A percentile compares a stretch with the other conserved stretches of the same genome.
These are phyloP conservation scores for Aspergillus olivimuriae DNA, from an alignment of 495 filamentous ascomycete genomes.

Conservation along the genomic window DNA sequence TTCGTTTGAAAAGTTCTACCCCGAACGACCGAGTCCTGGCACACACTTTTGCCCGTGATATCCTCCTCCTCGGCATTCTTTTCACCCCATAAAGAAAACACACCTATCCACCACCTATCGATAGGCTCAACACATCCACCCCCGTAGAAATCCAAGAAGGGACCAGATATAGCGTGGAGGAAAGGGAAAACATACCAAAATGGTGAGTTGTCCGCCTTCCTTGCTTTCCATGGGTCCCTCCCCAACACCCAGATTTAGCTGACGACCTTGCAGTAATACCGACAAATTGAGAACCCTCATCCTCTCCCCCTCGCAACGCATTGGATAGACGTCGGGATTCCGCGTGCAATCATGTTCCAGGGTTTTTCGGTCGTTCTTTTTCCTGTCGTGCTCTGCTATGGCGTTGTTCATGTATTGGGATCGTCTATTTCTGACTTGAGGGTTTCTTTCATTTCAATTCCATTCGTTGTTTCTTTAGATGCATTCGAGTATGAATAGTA, in stretches of 20 bases:
- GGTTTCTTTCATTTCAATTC: background rate
- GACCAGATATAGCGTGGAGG: slow-evolving; percentile 27
- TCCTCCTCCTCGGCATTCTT: background rate
- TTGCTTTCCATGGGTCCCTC: background rate
- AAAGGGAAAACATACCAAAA: slow-evolving; percentile 26
- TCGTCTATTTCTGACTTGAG: background rate
- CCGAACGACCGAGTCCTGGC: background rate
- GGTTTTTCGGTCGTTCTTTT: too few species aligned
- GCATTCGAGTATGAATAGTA: too few species aligned
- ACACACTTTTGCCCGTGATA: background rate
- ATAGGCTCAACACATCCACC: background rate
- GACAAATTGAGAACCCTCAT: too few species aligned
- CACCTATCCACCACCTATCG: background rate
- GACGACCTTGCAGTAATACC: too few species aligned
- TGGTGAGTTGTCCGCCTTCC: slow-evolving; percentile 11
- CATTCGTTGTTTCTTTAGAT: too few species aligned
- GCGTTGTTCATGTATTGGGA: too few species aligned
- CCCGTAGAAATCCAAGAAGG: slow-evolving; percentile 7
- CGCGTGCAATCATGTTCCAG: too few species aligned
- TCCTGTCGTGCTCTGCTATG: too few species aligned
- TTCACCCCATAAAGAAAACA: background rate
- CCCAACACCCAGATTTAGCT: background rate
- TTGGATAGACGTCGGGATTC: too few species aligned
- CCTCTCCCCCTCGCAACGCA: too few species aligned
- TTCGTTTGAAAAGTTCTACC: background rate